Percentiles rank a stretch among this genome's conserved stretches.
These are phyloP conservation scores for Trichothecium roseum DNA, from an alignment of 2,329 filamentous ascomycete genomes.

Conservation along the genomic window DNA sequence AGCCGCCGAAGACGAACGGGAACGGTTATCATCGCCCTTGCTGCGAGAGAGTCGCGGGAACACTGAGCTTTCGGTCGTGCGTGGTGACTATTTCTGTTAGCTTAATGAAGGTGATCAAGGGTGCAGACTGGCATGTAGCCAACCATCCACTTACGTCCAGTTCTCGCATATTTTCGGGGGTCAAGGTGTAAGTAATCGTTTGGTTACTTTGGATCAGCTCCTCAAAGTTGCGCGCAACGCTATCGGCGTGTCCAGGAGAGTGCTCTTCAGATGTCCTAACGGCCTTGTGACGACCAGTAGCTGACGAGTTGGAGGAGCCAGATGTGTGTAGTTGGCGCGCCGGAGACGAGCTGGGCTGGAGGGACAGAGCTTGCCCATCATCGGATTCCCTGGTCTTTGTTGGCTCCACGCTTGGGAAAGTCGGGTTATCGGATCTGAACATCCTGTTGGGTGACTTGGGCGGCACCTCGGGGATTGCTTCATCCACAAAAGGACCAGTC, in stretches of 20 bases:
- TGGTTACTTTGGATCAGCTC: slow-evolving; percentile 73
- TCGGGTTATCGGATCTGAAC: slow-evolving; percentile 21
- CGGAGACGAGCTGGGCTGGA: slow-evolving; percentile 13
- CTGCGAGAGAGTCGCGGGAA: slow-evolving; percentile 25
- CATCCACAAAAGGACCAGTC: slow-evolving; percentile 21
- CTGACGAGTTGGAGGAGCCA: slow-evolving; percentile 40
- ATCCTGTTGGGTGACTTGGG: slow-evolving; percentile 15
- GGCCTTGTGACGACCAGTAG: slow-evolving; percentile 38
- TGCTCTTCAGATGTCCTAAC: slow-evolving; percentile 50
- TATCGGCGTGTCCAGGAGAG: slow-evolving; percentile 34
- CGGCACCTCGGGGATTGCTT: slow-evolving; percentile 18
- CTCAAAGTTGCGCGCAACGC: slow-evolving; percentile 62
- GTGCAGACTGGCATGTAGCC: not conserved
- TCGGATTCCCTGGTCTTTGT: slow-evolving; percentile 22
- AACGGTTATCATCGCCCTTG: slow-evolving; percentile 39
- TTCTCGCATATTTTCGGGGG: slow-evolving; percentile 67
- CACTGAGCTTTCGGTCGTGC: slow-evolving; percentile 31
- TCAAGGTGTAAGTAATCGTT: slow-evolving; percentile 74
- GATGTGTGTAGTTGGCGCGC: slow-evolving; percentile 33
- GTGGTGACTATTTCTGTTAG: slow-evolving; percentile 23
- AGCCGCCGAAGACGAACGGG: slow-evolving; percentile 27
- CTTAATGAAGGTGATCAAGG: not conserved
- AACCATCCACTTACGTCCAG: slow-evolving; percentile 53
- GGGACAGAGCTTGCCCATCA: slow-evolving; percentile 14
- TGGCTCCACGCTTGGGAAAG: slow-evolving; percentile 28